These are phyloP conservation scores for Candida germanica DNA, from an alignment of 805 yeast species.

Conservation along the genomic window DNA sequence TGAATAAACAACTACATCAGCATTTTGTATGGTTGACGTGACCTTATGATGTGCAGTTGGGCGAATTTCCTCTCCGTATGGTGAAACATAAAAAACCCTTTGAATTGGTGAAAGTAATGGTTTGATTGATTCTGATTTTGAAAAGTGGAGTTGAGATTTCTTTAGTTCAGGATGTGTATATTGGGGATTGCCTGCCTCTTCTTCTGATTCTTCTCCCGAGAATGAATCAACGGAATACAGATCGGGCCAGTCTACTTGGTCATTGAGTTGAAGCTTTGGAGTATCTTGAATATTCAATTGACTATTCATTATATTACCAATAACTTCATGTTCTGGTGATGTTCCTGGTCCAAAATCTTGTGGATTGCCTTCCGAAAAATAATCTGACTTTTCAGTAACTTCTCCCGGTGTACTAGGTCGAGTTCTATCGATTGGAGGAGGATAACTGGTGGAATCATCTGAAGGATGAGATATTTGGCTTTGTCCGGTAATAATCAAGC, in stretches of 20 bases:
- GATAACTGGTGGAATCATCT: conserved; percentile 19
- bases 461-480: conserved; percentile 90
- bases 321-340: not conserved
- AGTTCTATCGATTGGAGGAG: conserved; percentile 24
- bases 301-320: conserved; percentile 1
- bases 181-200: conserved; percentile 62
- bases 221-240: conserved; percentile 12
- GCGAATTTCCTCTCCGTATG: conserved; percentile 81
- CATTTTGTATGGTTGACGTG: conserved; percentile 42
- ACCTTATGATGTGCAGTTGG: conserved; percentile 72
- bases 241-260: conserved; percentile 2
- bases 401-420: conserved; percentile 22
- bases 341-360: no score
- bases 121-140: conserved; percentile 48
- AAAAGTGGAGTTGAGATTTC: conserved; percentile 71
- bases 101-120: conserved; percentile 75
- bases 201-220: conserved; percentile 31
- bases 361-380: conserved; percentile 1
- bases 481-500: conserved; percentile 80
- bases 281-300: conserved; percentile 4
- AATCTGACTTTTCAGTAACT: conserved; percentile 3
- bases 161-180: conserved; percentile 78
- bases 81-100: conserved; percentile 75
- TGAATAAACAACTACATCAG: conserved; percentile 65
- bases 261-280: no score